These are phyloP conservation scores for Beauveria sp. DNA, from an alignment of 2,329 filamentous ascomycete species.

Conservation along the genomic window DNA sequence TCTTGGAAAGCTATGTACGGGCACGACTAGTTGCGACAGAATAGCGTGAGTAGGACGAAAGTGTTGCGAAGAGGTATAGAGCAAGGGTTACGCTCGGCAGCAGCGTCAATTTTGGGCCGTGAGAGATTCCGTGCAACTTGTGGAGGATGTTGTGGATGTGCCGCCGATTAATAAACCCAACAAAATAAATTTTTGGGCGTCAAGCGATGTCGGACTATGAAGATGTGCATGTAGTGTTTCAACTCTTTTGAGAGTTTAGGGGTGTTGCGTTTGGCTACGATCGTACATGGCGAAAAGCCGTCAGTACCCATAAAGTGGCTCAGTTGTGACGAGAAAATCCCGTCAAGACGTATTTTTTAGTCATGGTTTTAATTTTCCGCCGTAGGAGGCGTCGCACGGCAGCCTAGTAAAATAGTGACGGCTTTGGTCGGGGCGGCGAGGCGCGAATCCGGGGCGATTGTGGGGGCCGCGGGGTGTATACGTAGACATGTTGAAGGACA, in stretches of 20 bases:
- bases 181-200: background rate
- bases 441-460: background rate
- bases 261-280: background rate
- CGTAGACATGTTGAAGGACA: background rate
- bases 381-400: background rate
- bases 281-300: background rate
- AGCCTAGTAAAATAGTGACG: background rate
- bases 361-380: background rate
- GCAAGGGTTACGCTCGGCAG: background rate
- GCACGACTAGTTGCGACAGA: background rate
- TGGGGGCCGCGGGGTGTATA: background rate
- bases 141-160: background rate
- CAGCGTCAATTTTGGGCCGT: background rate
- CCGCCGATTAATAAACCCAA: background rate
- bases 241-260: background rate
- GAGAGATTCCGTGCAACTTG: background rate
- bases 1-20: background rate
- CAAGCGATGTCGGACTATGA: slow-evolving; percentile 11
- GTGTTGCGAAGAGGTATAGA: background rate
- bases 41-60: background rate
- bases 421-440: background rate
- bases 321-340: slow-evolving; percentile 1
- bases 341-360: slow-evolving; percentile 1
- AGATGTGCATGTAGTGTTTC: slow-evolving; percentile 1
- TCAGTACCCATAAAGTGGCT: slow-evolving; percentile 5